A percentile compares a stretch with the other conserved stretches of the same genome.
Evolutionary conservation across 2,329 filamentous ascomycete genomes (phyloP).

Genomic region (Sporothrix euskadiensis): DNA sequence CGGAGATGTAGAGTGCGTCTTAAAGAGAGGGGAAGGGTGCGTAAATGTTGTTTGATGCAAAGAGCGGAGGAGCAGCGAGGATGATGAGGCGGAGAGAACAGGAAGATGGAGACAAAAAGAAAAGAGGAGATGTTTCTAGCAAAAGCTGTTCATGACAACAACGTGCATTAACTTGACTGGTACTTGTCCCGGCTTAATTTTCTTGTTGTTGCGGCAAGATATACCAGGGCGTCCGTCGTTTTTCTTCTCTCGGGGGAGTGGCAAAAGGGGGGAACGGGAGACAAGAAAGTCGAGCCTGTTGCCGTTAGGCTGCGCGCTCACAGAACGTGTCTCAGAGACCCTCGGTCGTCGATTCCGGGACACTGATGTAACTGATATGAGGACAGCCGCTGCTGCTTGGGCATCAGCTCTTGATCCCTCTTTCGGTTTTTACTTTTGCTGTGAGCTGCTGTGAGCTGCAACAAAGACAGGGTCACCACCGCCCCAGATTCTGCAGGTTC

Average conservation of each 20-base stretch:
- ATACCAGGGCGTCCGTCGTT: not conserved
- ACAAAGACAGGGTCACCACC: not conserved
- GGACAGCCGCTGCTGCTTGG: not conserved
- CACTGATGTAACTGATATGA: not conserved
- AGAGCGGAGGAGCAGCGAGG: not conserved
- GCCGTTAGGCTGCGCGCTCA: not conserved
- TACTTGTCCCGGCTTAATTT: not conserved
- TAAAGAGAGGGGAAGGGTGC: not conserved
- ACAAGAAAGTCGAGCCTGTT: not conserved
- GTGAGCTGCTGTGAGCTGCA: not conserved
- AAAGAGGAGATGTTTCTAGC: not conserved
- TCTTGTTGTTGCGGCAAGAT: not conserved
- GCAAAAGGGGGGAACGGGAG: not conserved
- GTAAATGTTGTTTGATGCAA: not conserved
- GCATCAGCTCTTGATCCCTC: slow-evolving; percentile 2
- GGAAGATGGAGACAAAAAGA: not conserved
- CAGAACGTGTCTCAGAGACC: not conserved
- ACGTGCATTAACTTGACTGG: not conserved
- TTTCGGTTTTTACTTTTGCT: not conserved
- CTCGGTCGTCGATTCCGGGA: slow-evolving; percentile 11
- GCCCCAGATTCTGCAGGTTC: not conserved
- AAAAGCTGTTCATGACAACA: slow-evolving; percentile 11
- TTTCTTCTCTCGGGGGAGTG: not conserved
- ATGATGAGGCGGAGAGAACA: not conserved
- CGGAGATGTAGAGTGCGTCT: not conserved